Evolutionary conservation across 306 rosid species (phyloP), one percentile per base, ranked within the genome.

Genomic region (Albizia julibrissin): DNA sequence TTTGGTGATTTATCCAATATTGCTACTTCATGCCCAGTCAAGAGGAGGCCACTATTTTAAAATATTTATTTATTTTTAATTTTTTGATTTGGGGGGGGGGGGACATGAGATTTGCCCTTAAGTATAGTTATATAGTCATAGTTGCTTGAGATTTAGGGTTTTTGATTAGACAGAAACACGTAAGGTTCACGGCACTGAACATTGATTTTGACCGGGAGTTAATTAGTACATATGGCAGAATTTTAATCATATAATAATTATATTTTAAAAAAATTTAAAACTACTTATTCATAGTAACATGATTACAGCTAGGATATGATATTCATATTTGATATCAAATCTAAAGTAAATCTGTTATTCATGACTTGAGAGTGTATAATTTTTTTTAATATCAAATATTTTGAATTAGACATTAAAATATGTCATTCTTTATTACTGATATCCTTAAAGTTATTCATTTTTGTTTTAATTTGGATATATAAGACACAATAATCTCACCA

Each of bases 201-300:
- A 70, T 69, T 70, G 27, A 19, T 37, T 69, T 69, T 69, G 74
- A 69, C 52, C 31, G 72, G 24, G 22, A 21, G 44, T 67, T 33
- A 33, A 7, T 65, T 18, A 26, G 1, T 69, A 69, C 26, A 33
- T 40, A 8, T 42, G 42, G 42, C 44, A 11, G 10, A 24, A 12
- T 29, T 29, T 6, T 27, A 64, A 26, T 29, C 40, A 69, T 69
- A 22, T n/a, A n/a, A 69, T n/a, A 42, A 40, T 69, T 11, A 22
- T n/a, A n/a, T 11, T 39, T 68, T 31, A 1, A 1, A 3, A 6
- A 64, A 64, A 1, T 27, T 14, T 14, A 13, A 64, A 64, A 64
- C 37, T 6, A 12, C 16, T 26, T 22, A 61, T 13, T 31, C 43
- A 66, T 33, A 2, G 4, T 6, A 31, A 66, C 40, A 66, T 15